Base-by-base conservation (phyloP, 1,284 basidiomycete species). In the Pyrrhoderma noxium region DNA sequence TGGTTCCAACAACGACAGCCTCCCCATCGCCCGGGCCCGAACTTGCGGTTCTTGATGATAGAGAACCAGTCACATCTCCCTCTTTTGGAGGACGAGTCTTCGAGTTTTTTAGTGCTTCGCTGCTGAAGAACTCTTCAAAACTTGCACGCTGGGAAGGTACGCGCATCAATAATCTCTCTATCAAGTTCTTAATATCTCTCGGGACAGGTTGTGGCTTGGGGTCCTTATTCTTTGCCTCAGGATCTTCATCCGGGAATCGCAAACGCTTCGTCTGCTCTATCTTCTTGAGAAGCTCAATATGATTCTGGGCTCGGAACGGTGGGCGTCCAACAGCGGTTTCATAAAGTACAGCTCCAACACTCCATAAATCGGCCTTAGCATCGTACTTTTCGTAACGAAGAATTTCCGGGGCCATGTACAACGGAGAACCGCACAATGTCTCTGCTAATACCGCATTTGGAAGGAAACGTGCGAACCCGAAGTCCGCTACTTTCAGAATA, bases 361-460 rank as follows among this genome's bases (percentile, higher is more conserved):
- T 95, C 95, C 95, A 99, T 1, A 99, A 74, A 64, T 99, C 95
- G 0, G 92, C 95, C 65, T 94, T 97, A 21, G 93, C 93, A 65
- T 97, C 93, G 67, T 99, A 98, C 67, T 95, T 96, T 70, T 99
- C 89, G 66, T 97, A 97, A 18, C 91, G 82, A 16, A 99, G 72
- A 58, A 99, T 99, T 69, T 99, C 95, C 0, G 95, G 95, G 0
- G 96, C 95, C 95, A 99, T 99, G 70, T 99, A 99, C 27, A 99
- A 92, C 83, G 96, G 95, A 18, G 93, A 97, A 7, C 96, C 95
- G 64, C 95, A 99, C 0, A 99, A 74, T 1, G 95, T 99, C 68
- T 99, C 95, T 8, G 95, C 96, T 78, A 99, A 82, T 72, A 92
- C 88, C 3, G 92, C 85, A 43, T 87, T 89, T 0, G 94, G 93